Base-by-base conservation (phyloP, 257 asterid species). In the Knoxia roxburghii region DNA sequence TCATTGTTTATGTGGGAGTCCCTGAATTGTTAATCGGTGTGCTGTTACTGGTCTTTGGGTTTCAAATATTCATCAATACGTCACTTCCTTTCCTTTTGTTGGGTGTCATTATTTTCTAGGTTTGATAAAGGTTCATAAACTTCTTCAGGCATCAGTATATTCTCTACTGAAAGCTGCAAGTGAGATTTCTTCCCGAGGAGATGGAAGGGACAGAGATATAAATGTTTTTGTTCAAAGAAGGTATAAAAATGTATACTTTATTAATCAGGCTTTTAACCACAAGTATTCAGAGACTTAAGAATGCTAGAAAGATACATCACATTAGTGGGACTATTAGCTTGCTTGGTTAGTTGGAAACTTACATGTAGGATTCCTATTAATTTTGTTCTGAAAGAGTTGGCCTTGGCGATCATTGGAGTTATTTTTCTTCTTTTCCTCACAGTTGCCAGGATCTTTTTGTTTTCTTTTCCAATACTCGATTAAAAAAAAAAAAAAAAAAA, bases 101-200 rank as follows among this genome's bases (percentile, higher is more conserved):
- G 35, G 37, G 8, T 51, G 32, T 24, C 21, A 56, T 21, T 54
- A 24, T 32, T 72, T 39, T 48, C 15, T 26, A 52, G 59, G 71
- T 63, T 72, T 78, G 70, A 69, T 72, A 79, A 80, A 13, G 74
- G 72, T 49, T 69, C 74, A 23, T 74, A 64, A 40, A 58, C 70
- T 68, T 76, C 65, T 73, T 62, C 89, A 94, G 99, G 99, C 95
- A 35, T 85, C 96, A 72, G 97, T 87, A 12, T 88, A 84, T 76
- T 84, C 96, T 76, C 86, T 94, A 65, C 87, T 94, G 65, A 92
- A 80, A 82, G 96, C 99, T 73, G 97, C 87, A 56, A 80, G 51
- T 61, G 97, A 94, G 81, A 78, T 90, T 77, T 85, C 93, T 73
- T 90, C 96, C 72, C 86, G 95, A 77, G 99, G 97, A 67, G 96